Evolutionary conservation across 805 yeast species (phyloP).

Genomic region (Starmerella bacillaris): DNA sequence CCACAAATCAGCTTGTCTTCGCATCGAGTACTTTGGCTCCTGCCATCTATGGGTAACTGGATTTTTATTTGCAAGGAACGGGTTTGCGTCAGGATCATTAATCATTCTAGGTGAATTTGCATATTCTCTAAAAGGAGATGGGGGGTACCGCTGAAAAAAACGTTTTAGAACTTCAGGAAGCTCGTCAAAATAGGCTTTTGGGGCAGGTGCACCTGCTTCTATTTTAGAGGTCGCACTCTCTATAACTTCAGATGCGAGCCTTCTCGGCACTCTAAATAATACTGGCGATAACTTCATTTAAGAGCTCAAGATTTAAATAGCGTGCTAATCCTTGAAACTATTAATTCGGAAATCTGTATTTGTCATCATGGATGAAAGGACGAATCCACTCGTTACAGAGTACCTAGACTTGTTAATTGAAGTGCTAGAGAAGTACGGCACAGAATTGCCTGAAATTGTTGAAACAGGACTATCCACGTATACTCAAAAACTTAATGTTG

Average conservation of each 20-base stretch:
- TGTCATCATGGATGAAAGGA: too few species aligned
- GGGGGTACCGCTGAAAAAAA: conserved; percentile 72
- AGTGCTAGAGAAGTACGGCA: conserved; percentile 3
- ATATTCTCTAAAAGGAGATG: conserved; percentile 56
- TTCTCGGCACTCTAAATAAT: conserved; percentile 12
- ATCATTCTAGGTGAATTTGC: conserved; percentile 46
- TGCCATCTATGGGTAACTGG: conserved; percentile 65
- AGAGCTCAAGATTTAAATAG: too few species aligned
- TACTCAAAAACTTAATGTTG: conserved; percentile 7
- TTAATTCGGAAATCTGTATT: too few species aligned
- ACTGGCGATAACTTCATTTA: conserved; percentile 20
- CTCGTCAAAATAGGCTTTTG: conserved; percentile 29
- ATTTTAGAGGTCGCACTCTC: conserved; percentile 19
- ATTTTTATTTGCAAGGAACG: conserved; percentile 70
- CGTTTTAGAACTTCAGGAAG: conserved; percentile 53
- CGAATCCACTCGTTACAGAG: too few species aligned
- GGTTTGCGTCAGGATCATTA: conserved; percentile 57
- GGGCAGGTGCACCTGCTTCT: conserved; percentile 3
- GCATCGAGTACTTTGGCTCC: conserved; percentile 56
- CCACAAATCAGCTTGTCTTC: conserved; percentile 68
- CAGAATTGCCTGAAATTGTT: conserved; percentile 5
- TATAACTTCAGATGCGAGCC: conserved; percentile 20
- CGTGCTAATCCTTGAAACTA: too few species aligned
- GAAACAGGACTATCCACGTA: conserved; percentile 5
- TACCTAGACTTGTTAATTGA: conserved; percentile 10